A percentile compares a stretch with the other conserved stretches of the same genome.
Evolutionary conservation across 352 stramenopile species (phyloP).

Genomic region (Halophytophthora batemanensis): DNA sequence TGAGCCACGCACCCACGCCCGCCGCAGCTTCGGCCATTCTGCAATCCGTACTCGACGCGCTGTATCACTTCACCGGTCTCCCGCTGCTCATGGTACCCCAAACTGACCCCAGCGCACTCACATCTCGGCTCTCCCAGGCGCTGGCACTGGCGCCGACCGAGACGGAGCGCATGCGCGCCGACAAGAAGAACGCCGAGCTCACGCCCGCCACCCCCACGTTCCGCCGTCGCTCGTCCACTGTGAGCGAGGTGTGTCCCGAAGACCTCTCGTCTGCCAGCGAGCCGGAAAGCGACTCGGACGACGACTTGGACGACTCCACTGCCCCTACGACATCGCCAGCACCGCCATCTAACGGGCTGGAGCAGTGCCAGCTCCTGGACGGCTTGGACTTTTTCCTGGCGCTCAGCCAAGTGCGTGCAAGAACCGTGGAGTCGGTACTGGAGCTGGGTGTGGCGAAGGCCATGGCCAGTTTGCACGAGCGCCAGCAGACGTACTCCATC

Average conservation of each 20-base stretch:
- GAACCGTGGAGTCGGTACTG: conserved; percentile 34
- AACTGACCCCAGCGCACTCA: conserved; percentile 21
- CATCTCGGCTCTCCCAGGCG: conserved; percentile 12
- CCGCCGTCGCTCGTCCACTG: neutral
- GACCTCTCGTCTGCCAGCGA: conserved; percentile 23
- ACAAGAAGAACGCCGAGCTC: conserved; percentile 30
- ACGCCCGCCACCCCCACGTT: conserved; percentile 3
- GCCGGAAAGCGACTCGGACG: conserved; percentile 16
- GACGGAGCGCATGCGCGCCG: conserved; percentile 22
- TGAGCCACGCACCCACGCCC: neutral
- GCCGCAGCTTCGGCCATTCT: conserved; percentile 24
- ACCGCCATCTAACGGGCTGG: conserved; percentile 3
- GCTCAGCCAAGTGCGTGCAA: conserved; percentile 38
- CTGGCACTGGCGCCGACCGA: conserved; percentile 3
- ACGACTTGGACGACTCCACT: conserved; percentile 2
- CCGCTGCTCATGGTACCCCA: conserved; percentile 32
- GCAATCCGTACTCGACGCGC: conserved; percentile 29
- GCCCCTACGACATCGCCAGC: neutral
- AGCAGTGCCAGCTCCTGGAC: conserved; percentile 38
- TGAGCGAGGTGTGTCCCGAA: conserved; percentile 23
- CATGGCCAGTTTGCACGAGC: conserved; percentile 22
- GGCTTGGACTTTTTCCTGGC: conserved; percentile 67
- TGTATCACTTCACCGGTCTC: conserved; percentile 25
- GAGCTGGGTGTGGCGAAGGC: conserved; percentile 40
- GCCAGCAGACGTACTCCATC: conserved; percentile 46